phyloP scores from a whole-genome alignment of 1,284 basidiomycete genomes.

The Boletellus deceptivus region DNA sequence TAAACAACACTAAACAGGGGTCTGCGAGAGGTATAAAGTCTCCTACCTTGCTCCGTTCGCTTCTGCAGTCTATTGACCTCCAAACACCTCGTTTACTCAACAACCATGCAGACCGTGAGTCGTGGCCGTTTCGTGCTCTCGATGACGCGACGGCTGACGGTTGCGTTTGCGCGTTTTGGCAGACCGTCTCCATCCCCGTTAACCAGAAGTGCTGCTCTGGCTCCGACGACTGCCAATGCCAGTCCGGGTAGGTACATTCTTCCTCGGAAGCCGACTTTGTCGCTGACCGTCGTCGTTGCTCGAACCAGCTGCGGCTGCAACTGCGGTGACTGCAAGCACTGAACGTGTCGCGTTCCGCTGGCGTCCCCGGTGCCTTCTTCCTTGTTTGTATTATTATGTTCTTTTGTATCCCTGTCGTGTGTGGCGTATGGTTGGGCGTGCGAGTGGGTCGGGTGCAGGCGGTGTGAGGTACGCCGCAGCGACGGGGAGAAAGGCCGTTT shows the following conservation, averaged over 20 bases:
- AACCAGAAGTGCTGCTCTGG: slow-evolving; percentile 1
- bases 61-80: not conserved
- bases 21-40: slow-evolving; percentile 31
- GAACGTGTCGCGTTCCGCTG: no score
- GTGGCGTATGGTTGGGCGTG: no score
- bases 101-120: slow-evolving; percentile 7
- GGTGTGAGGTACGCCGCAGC: no score
- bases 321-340: no score
- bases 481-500: no score
- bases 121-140: not conserved
- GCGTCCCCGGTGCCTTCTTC: no score
- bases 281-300: no score
- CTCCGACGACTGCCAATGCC: not conserved
- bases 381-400: no score
- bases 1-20: not conserved
- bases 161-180: not conserved
- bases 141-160: not conserved
- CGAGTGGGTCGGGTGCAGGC: no score
- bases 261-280: not conserved
- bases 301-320: no score
- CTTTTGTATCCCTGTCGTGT: no score
- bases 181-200: slow-evolving; percentile 5
- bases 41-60: not conserved
- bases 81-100: not conserved
- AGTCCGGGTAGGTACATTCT: not conserved